Percentiles rank a stretch among this genome's conserved stretches.
These are phyloP conservation scores for Colletotrichum plurivorum DNA, from an alignment of 2,329 filamentous ascomycete genomes.

Conservation along the genomic window DNA sequence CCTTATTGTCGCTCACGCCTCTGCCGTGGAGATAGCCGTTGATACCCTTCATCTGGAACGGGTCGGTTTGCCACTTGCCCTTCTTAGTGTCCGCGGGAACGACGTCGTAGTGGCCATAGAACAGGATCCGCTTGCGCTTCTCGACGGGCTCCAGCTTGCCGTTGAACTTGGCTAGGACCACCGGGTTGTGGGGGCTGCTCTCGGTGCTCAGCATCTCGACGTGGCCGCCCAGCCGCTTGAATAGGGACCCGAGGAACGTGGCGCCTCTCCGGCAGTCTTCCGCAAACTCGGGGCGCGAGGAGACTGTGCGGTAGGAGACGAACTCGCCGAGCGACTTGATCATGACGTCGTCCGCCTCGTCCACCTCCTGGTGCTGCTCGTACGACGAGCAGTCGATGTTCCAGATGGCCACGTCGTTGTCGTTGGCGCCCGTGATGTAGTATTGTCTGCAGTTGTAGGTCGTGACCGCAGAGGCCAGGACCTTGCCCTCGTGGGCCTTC, in stretches of 20 bases:
- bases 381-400: slow-evolving; percentile 65
- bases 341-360: slow-evolving; percentile 67
- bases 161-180: slow-evolving; percentile 92
- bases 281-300: slow-evolving; percentile 86
- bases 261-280: slow-evolving; percentile 95
- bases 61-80: slow-evolving; percentile 88
- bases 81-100: slow-evolving; percentile 89
- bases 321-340: slow-evolving; percentile 86
- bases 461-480: slow-evolving; percentile 86
- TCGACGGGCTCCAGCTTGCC: slow-evolving; percentile 77
- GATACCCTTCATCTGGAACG: slow-evolving; percentile 89
- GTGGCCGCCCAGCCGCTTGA: slow-evolving; percentile 90
- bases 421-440: slow-evolving; percentile 95
- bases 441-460: slow-evolving; percentile 80
- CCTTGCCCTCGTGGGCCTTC: slow-evolving; percentile 88
- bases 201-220: slow-evolving; percentile 92
- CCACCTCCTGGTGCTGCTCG: slow-evolving; percentile 46
- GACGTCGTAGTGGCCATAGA: slow-evolving; percentile 99
- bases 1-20: slow-evolving; percentile 98
- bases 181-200: slow-evolving; percentile 82
- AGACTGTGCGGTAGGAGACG: slow-evolving; percentile 92
- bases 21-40: slow-evolving; percentile 96
- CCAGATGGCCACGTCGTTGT: slow-evolving; percentile 92
- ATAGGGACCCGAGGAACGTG: slow-evolving; percentile 89
- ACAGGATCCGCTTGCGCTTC: slow-evolving; percentile 87